Evolutionary conservation across 2,329 filamentous ascomycete species (phyloP).

Genomic region (Fusarium newnesense): DNA sequence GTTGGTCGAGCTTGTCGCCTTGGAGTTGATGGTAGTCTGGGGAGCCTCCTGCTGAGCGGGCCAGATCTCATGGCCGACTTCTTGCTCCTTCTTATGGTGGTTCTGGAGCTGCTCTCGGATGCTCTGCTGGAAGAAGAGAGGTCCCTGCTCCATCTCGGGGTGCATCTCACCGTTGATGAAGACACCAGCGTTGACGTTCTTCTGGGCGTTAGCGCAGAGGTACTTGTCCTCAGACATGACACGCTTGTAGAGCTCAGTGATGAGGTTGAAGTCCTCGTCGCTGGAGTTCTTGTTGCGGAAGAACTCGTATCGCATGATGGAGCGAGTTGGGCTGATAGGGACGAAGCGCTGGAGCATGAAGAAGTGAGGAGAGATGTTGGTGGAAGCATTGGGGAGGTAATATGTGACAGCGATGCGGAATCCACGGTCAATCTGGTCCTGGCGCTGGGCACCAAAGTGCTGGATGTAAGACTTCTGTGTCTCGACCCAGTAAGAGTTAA

Average conservation of each 20-base stretch:
- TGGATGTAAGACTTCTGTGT: conserved; percentile 60
- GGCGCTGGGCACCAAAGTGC: conserved; percentile 59
- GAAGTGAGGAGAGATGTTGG: conserved; percentile 66
- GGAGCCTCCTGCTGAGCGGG: conserved; percentile 56
- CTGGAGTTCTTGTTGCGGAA: conserved; percentile 69
- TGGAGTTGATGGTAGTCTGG: conserved; percentile 35
- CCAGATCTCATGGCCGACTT: conserved; percentile 60
- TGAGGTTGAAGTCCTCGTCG: conserved; percentile 67
- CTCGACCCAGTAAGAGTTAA: conserved; percentile 64
- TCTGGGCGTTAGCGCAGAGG: conserved; percentile 68
- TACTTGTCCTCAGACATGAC: conserved; percentile 73
- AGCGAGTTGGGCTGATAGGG: conserved; percentile 60
- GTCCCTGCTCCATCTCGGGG: conserved; percentile 68
- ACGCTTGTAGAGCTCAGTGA: conserved; percentile 70
- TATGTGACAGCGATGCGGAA: conserved; percentile 59
- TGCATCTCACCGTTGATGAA: conserved; percentile 73
- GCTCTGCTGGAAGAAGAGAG: conserved; percentile 65
- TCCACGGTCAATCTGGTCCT: conserved; percentile 60
- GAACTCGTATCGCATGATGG: conserved; percentile 70
- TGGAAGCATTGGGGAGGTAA: conserved; percentile 62
- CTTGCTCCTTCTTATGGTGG: conserved; percentile 59
- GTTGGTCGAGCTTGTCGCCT: conserved; percentile 41
- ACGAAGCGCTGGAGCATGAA: conserved; percentile 73
- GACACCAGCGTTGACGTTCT: conserved; percentile 69
- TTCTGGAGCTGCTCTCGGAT: conserved; percentile 60